Conservation (phyloP, 2,329 filamentous ascomycete species). For the Lachnellula subtilissima region DNA sequence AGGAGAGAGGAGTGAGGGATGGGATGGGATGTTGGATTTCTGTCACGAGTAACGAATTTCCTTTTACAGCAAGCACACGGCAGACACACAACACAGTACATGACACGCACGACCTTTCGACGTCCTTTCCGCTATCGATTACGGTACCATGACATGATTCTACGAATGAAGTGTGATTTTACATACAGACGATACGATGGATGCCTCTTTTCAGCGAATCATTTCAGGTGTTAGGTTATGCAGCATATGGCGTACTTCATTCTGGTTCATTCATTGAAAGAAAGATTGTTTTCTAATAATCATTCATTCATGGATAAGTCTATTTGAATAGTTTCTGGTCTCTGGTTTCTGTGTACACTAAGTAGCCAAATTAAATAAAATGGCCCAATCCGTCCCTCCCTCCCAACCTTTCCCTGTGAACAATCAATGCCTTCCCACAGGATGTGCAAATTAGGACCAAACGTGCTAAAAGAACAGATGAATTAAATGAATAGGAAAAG, state of each 20-base stretch:
- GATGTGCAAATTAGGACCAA: too few species aligned
- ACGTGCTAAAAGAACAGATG: neutral
- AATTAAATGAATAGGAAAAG: neutral
- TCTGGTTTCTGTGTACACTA: neutral
- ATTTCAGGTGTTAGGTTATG: too few species aligned
- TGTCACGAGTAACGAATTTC: neutral
- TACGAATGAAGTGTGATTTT: too few species aligned
- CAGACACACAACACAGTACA: neutral
- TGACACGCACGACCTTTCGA: neutral
- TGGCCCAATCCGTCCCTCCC: neutral
- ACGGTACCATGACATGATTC: neutral
- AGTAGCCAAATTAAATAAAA: neutral
- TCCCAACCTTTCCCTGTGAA: neutral
- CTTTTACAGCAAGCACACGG: neutral
- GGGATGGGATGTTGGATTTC: neutral
- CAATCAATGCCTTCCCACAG: too few species aligned
- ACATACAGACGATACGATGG: too few species aligned
- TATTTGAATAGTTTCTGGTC: neutral
- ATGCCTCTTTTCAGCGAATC: too few species aligned
- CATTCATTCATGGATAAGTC: neutral
- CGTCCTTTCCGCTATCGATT: neutral
- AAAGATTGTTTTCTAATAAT: neutral
- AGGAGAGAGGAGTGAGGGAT: neutral
- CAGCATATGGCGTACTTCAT: neutral
- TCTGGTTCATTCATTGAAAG: neutral